Evolutionary conservation across 176 grass and related monocot genomes (phyloP).

Genomic region (Canna indica): DNA sequence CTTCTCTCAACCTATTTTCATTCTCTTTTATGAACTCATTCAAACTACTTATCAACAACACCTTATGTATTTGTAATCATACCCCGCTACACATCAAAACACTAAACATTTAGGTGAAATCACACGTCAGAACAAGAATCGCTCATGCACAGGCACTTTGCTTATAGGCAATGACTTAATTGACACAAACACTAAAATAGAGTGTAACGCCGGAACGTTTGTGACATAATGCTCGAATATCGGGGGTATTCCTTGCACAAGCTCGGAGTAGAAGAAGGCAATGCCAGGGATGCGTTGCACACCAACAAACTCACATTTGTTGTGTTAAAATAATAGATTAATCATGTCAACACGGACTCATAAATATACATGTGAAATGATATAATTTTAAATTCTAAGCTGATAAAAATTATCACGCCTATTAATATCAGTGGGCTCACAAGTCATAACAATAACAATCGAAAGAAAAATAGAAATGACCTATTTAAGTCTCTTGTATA

Average conservation of each 20-base stretch:
- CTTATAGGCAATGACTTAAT: slow-evolving; percentile 61
- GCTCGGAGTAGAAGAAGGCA: slow-evolving; percentile 21
- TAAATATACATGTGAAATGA: too few species aligned
- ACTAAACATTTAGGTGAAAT: slow-evolving; percentile 2
- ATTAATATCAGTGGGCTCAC: too few species aligned
- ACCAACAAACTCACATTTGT: too few species aligned
- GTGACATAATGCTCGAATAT: slow-evolving; percentile 16
- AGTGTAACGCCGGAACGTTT: slow-evolving; percentile 37
- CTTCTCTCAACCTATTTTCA: slow-evolving; percentile 30
- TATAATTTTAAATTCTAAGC: too few species aligned
- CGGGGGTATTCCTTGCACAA: slow-evolving; percentile 10
- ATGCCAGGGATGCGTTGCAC: slow-evolving; percentile 2
- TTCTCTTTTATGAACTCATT: slow-evolving; percentile 51
- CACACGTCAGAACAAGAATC: slow-evolving; percentile 57
- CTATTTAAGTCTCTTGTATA: too few species aligned
- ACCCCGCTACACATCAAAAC: slow-evolving; percentile 57
- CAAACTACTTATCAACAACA: slow-evolving; percentile 31
- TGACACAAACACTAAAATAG: slow-evolving; percentile 58
- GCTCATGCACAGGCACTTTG: slow-evolving; percentile 32
- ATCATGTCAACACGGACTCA: too few species aligned
- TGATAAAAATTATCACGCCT: too few species aligned
- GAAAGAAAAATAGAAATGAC: too few species aligned
- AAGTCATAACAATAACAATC: too few species aligned
- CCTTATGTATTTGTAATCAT: slow-evolving; percentile 51
- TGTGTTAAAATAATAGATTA: too few species aligned